phyloP scores from a whole-genome alignment of 2,329 filamentous ascomycete species.

The Meredithiella fracta region DNA sequence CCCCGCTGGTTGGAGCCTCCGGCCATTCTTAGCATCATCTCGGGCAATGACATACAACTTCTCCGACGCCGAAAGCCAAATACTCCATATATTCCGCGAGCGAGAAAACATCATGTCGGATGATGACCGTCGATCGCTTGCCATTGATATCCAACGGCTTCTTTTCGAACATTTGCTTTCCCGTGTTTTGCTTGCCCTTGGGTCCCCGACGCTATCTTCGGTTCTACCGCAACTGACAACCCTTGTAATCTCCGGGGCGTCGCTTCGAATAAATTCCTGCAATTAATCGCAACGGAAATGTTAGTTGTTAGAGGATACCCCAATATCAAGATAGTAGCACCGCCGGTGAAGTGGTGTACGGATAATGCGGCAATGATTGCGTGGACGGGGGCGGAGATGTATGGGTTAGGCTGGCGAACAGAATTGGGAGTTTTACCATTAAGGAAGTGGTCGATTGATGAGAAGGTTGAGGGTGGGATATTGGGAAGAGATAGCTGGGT shows the following conservation, averaged over 20 bases:
- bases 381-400: slow-evolving; percentile 91
- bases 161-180: slow-evolving; percentile 77
- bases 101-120: slow-evolving; percentile 27
- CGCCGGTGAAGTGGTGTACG: slow-evolving; percentile 65
- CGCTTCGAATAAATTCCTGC: slow-evolving; percentile 66
- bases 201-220: slow-evolving; percentile 17
- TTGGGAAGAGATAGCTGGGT: slow-evolving; percentile 40
- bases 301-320: slow-evolving; percentile 51
- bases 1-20: slow-evolving; percentile 43
- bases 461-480: slow-evolving; percentile 44
- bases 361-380: slow-evolving; percentile 98
- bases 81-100: slow-evolving; percentile 36
- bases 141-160: slow-evolving; percentile 56
- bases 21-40: slow-evolving; percentile 45
- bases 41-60: slow-evolving; percentile 55
- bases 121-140: slow-evolving; percentile 49
- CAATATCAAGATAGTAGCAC: slow-evolving; percentile 48
- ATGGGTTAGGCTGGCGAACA: slow-evolving; percentile 53
- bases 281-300: slow-evolving; percentile 41
- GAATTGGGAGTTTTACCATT: slow-evolving; percentile 42
- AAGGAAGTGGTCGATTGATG: slow-evolving; percentile 61
- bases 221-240: slow-evolving; percentile 29
- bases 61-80: slow-evolving; percentile 49
- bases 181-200: slow-evolving; percentile 50
- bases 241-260: slow-evolving; percentile 83